These are phyloP conservation scores for Eucalyptus coolabah DNA, from an alignment of 345 rosid genomes.

Conservation along the genomic window DNA sequence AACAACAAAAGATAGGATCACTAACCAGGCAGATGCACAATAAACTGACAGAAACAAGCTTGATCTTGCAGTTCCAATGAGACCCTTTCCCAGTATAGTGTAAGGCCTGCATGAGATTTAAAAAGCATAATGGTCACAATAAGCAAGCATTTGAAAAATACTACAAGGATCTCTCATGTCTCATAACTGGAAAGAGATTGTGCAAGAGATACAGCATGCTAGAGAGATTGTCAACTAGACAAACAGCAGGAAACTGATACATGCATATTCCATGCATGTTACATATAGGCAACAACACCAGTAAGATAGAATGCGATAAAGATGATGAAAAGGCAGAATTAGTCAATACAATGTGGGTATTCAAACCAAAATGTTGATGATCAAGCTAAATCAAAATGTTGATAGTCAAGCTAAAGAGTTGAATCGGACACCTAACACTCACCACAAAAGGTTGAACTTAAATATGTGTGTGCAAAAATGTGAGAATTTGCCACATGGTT, in stretches of 20 bases:
- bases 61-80: slow-evolving; percentile 86
- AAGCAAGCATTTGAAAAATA: background rate
- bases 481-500: background rate
- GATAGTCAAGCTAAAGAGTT: background rate
- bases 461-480: background rate
- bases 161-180: background rate
- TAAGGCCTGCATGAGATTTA: slow-evolving; percentile 41
- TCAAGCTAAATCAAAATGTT: background rate
- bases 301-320: background rate
- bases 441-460: background rate
- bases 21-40: slow-evolving; percentile 90
- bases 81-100: slow-evolving; percentile 65
- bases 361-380: background rate
- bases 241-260: background rate
- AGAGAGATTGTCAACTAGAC: background rate
- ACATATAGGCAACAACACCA: background rate
- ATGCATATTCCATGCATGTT: background rate
- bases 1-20: background rate
- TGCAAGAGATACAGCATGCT: background rate
- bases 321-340: background rate
- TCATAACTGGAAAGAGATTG: background rate
- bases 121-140: background rate
- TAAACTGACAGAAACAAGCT: slow-evolving; percentile 83
- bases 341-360: background rate
- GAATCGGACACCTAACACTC: background rate